A percentile compares a stretch with the other conserved stretches of the same genome.
phyloP scores from a whole-genome alignment of 164 flowering plant species.

The Magnolia changhungtana region DNA sequence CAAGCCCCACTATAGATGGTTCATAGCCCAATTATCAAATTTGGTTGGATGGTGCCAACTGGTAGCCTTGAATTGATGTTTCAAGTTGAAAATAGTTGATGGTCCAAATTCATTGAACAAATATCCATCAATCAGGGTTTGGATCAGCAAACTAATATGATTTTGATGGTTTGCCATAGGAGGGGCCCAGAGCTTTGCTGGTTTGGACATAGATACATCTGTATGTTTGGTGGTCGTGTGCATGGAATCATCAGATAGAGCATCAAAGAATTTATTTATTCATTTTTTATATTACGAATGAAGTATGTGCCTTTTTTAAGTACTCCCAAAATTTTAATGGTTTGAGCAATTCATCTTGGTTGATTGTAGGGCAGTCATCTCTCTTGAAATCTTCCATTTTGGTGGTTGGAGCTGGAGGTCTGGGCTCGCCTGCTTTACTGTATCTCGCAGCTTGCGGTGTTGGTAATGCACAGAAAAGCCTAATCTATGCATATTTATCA shows the following conservation, averaged over 20 bases:
- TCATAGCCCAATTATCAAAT: no score
- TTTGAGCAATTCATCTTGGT: not conserved
- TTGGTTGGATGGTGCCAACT: not conserved
- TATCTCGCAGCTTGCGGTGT: slow-evolving; percentile 95
- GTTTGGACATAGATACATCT: not conserved
- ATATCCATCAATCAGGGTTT: no score
- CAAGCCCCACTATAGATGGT: no score
- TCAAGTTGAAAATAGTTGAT: no score
- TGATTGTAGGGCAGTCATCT: slow-evolving; percentile 59
- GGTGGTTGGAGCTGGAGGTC: slow-evolving; percentile 96
- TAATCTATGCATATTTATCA: not conserved
- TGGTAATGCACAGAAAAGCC: slow-evolving; percentile 35
- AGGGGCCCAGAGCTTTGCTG: not conserved
- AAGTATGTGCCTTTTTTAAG: not conserved
- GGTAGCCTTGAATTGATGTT: not conserved
- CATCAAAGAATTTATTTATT: not conserved
- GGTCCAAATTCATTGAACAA: no score
- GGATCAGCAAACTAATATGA: not conserved
- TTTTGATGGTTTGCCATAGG: not conserved
- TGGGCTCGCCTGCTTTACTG: slow-evolving; percentile 89
- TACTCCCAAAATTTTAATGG: not conserved
- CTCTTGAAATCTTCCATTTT: slow-evolving; percentile 80
- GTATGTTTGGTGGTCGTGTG: not conserved
- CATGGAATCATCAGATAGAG: not conserved
- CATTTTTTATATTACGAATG: no score